Base-by-base conservation (phyloP, 768 basidiomycete genomes). In the Erythrobasidium yunnanense region DNA sequence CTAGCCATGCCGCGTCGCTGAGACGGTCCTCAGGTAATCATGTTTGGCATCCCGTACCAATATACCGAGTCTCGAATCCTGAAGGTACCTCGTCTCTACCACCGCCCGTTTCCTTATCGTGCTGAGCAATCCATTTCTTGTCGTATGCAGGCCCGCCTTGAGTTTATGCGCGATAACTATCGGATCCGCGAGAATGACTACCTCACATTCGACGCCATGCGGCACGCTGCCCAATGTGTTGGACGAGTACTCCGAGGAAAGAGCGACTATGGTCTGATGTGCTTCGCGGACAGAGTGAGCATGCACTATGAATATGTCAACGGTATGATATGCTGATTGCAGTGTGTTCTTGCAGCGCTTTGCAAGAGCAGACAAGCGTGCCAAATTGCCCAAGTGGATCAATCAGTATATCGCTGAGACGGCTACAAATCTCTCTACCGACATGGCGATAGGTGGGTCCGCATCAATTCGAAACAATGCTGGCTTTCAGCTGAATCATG, bases 361-460 rank as follows among this genome's bases (percentile, higher is more conserved):
- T 74, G 89, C 90, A 11, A 83, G 90, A 53, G 86, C 87, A 5
- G 90, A 93, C 73, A 93, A 93, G 73, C 74, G 75, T 15, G 87
- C 90, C 34, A 96, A 96, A 80, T 79, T 99, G 70, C 95, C 95
- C 4, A 85, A 88, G 46, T 99, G 95, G 95, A 97, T 99, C 71
- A 96, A 97, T 75, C 90, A 93, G 74, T 96, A 95, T 75, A 97
- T 99, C 73, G 95, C 90, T n/a, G 95, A 97, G 75, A 87, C 90
- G 0, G 88, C 91, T 20, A 87, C 95, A 8, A 99, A 97, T 76
- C 80, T 99, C 54, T 97, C 95, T 13, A 97, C 92, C 7, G 95
- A 99, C 76, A 95, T 95, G 89, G 91, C 91, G 2, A 77, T 96
- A 68, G 54, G 54, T 55, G 33, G 7, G 54, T 55, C 30, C 11